A percentile compares a stretch with the other conserved stretches of the same genome.
Conservation (phyloP, 1,284 basidiomycete species). For the Abortiporus biennis region DNA sequence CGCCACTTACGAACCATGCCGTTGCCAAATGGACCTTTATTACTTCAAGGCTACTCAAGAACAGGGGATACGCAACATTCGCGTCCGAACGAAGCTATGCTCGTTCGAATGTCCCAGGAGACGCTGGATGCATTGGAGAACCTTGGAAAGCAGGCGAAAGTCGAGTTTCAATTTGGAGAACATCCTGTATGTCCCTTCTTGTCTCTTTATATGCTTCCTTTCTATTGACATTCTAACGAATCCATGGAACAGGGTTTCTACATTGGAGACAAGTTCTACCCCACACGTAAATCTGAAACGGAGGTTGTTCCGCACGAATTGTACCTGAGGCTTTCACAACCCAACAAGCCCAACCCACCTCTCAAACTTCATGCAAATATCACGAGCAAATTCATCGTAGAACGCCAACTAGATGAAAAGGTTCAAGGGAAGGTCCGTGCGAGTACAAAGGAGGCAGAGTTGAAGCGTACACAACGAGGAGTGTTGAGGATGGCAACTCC, state of each 20-base stretch:
- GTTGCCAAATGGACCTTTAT: slow-evolving; percentile 48
- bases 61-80: slow-evolving; percentile 49
- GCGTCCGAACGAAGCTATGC: slow-evolving; percentile 63
- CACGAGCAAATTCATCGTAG: slow-evolving; percentile 58
- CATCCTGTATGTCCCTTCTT: slow-evolving; percentile 38
- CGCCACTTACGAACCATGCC: too few relatives aligned
- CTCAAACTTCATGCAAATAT: slow-evolving; percentile 70
- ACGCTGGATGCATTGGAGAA: slow-evolving; percentile 59
- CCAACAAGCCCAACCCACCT: slow-evolving; percentile 49
- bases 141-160: slow-evolving; percentile 34
- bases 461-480: slow-evolving; percentile 46
- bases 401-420: slow-evolving; percentile 48
- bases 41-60: slow-evolving; percentile 48
- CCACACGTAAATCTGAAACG: slow-evolving; percentile 38
- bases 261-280: slow-evolving; percentile 57
- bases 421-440: slow-evolving; percentile 50
- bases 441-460: slow-evolving; percentile 48
- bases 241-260: slow-evolving; percentile 46
- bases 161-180: slow-evolving; percentile 57
- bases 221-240: neutral
- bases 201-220: neutral
- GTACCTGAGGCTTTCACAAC: slow-evolving; percentile 56
- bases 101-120: slow-evolving; percentile 65
- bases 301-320: slow-evolving; percentile 62
- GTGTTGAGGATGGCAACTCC: slow-evolving; percentile 39